Base-by-base conservation (phyloP, 257 asterid species). In the Jasminum sambac region DNA sequence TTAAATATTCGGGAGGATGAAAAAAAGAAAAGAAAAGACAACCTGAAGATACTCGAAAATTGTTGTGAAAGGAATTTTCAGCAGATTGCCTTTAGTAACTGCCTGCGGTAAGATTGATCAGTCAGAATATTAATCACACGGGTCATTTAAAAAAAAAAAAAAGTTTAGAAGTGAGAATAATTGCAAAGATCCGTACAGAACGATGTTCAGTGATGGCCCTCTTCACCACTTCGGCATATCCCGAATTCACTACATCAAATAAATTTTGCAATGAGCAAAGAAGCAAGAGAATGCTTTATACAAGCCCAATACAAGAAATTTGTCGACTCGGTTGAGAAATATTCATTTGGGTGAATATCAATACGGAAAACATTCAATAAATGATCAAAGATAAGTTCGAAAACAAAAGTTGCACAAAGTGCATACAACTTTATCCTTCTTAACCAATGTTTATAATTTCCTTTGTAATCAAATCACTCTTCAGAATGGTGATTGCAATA, bases 1-100 rank as follows among this genome's bases (percentile, higher is more conserved):
- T 44, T 26, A 13, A 59, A 60, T 57, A 75, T 70, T 61, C 36
- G 36, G 36, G 36, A 16, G 52, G 55, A 44, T 44, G 12, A 44
- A 0, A 59, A 38, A 70, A 25, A 64, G 0, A 16, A 10, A 26
- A 73, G 58, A 69, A 25, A 37, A 77, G 39, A 73, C 64, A 68
- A 89, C 99, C 99, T 94, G 98, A 57, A 88, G 90, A 82, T 94
- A 89, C 83, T 94, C 99, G 19, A 94, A 94, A 63, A 94, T 91
- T 60, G 99, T 91, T 26, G 98, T 91, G 43, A 85, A 91, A 21
- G 97, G 89, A 79, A 94, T 89, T 83, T 94, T 94, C 85, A 94
- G 66, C 74, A 91, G 85, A 77, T 52, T 61, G 78, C 96, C 98
- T 34, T 77, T 68, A 11, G 52, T 73, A 52, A 84, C 74, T 17